Percentiles rank a stretch among this genome's conserved stretches.
Evolutionary conservation across 768 basidiomycete genomes (phyloP).

Genomic region (Phaeotremella skinneri): DNA sequence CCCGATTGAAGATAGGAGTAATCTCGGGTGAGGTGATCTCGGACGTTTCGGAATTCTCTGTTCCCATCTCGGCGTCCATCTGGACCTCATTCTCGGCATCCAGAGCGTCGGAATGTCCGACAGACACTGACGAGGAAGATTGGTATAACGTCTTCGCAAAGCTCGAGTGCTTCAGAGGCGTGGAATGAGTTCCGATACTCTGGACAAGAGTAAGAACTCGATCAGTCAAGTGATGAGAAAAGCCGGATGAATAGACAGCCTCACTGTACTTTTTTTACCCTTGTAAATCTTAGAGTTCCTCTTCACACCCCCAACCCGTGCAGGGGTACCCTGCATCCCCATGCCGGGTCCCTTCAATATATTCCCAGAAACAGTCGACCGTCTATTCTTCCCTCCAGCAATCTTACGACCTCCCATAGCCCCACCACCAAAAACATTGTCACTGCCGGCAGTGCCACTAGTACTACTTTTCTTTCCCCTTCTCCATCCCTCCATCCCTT

Average conservation of each 20-base stretch:
- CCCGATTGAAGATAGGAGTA: too few relatives aligned
- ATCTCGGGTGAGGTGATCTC: not conserved
- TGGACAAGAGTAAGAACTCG: too few relatives aligned
- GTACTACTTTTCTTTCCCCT: not conserved
- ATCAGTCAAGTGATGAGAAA: too few relatives aligned
- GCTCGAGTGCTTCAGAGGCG: constrained; percentile 6
- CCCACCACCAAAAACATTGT: not conserved
- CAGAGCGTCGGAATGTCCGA: not conserved
- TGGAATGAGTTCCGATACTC: constrained; percentile 20
- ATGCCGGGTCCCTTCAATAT: constrained; percentile 21
- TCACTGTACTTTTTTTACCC: too few relatives aligned
- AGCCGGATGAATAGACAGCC: constrained; percentile 15
- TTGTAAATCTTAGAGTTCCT: too few relatives aligned
- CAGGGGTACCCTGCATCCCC: constrained; percentile 38
- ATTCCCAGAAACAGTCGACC: not conserved
- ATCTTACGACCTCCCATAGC: not conserved
- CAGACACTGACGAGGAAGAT: not conserved
- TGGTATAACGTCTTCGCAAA: not conserved
- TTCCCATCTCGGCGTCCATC: not conserved
- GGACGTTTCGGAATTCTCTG: not conserved
- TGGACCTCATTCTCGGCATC: not conserved
- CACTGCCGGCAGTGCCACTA: not conserved
- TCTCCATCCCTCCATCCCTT: not conserved
- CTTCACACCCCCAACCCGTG: constrained; percentile 5
- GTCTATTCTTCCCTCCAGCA: not conserved